Conservation (phyloP, 306 rosid species). For the Mimosa bimucronata region DNA sequence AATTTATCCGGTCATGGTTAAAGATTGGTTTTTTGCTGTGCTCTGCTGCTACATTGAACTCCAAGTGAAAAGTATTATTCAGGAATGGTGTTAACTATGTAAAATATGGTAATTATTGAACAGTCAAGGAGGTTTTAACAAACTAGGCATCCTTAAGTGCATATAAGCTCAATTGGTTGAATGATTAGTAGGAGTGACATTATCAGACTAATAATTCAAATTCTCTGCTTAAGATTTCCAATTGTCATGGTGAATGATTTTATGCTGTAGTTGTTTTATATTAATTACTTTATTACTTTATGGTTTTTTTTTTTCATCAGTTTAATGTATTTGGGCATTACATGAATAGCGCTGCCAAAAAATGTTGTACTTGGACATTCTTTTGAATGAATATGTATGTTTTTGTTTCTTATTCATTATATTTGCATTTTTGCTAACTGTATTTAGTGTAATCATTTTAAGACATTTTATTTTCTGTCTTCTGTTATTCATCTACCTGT, state of each 20-base stretch:
- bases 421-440: neutral
- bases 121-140: neutral
- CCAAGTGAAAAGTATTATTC: neutral
- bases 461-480: neutral
- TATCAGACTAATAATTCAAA: neutral
- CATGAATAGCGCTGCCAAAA: no score
- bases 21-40: neutral
- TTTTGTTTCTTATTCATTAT: neutral
- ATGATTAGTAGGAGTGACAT: neutral
- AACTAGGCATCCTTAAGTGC: neutral
- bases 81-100: neutral
- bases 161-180: neutral
- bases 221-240: neutral
- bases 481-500: slow-evolving; percentile 10
- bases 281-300: no score
- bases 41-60: neutral
- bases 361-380: no score
- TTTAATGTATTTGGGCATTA: no score
- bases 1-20: neutral
- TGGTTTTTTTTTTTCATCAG: no score
- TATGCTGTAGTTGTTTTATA: no score
- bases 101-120: neutral
- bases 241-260: no score
- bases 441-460: neutral
- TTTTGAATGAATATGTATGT: neutral